Conservation (phyloP, 257 asterid species). For the Solanum tarapatanum region DNA sequence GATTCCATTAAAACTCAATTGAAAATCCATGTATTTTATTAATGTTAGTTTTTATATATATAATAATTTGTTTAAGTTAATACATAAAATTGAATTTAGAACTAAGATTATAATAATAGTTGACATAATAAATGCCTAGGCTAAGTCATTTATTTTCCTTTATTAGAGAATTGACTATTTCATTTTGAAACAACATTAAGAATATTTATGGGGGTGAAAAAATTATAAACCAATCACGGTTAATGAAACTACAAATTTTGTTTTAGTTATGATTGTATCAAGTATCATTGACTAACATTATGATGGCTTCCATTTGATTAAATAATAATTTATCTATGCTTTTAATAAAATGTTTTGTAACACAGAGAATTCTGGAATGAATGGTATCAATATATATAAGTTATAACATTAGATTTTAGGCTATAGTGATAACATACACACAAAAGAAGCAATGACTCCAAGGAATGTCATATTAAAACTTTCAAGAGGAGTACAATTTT, state of each 20-base stretch:
- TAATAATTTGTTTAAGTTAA: not conserved
- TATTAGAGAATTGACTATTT: not conserved
- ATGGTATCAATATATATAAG: not conserved
- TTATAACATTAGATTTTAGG: not conserved
- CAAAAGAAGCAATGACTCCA: not conserved
- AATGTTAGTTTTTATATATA: too few relatives aligned
- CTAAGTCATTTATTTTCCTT: not conserved
- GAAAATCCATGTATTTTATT: not conserved
- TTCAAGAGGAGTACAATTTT: not conserved
- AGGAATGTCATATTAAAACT: not conserved
- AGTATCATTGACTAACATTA: not conserved
- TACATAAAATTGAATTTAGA: not conserved
- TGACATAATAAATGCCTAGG: not conserved
- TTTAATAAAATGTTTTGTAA: not conserved
- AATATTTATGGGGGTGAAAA: not conserved
- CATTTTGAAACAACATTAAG: not conserved
- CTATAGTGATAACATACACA: not conserved
- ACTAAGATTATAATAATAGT: not conserved
- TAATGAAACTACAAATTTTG: not conserved
- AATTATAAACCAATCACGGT: not conserved
- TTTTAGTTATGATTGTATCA: not conserved
- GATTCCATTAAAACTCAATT: not conserved
- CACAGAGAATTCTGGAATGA: not conserved
- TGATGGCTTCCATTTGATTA: not conserved
- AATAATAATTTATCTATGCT: not conserved